Evolutionary conservation across 2,329 filamentous ascomycete species (phyloP).

Genomic region (Phialocephala subalpina): DNA sequence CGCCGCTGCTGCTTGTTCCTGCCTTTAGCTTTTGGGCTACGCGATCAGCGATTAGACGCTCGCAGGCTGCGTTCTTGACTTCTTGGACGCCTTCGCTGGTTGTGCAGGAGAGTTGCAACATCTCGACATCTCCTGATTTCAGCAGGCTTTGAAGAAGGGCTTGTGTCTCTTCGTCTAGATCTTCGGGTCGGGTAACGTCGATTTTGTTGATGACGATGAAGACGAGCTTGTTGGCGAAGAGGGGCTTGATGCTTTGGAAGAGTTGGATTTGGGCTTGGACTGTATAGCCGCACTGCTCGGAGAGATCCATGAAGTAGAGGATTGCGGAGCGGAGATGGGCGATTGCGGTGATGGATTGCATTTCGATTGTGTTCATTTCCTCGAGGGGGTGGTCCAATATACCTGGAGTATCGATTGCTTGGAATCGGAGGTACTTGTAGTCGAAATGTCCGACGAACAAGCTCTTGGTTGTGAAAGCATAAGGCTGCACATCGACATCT

Average conservation of each 20-base stretch:
- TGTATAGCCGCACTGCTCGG: slow-evolving; percentile 95
- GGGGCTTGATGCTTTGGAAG: slow-evolving; percentile 94
- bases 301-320: slow-evolving; percentile 97
- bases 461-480: slow-evolving; percentile 98
- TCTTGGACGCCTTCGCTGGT: slow-evolving; percentile 93
- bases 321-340: slow-evolving; percentile 95
- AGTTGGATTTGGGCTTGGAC: slow-evolving; percentile 92
- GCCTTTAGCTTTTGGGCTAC: slow-evolving; percentile 97
- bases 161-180: slow-evolving; percentile 81
- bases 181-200: slow-evolving; percentile 86
- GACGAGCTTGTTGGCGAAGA: slow-evolving; percentile 97
- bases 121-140: slow-evolving; percentile 88
- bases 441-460: slow-evolving; percentile 98
- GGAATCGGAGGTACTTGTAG: slow-evolving; percentile 90
- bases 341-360: slow-evolving; percentile 98
- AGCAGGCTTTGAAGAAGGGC: slow-evolving; percentile 80
- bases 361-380: slow-evolving; percentile 99
- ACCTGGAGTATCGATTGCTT: slow-evolving; percentile 98
- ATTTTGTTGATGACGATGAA: slow-evolving; percentile 99
- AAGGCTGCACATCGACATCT: slow-evolving; percentile 96
- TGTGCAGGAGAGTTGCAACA: slow-evolving; percentile 93
- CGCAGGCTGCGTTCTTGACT: slow-evolving; percentile 94
- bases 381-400: slow-evolving; percentile 97
- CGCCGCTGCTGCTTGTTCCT: slow-evolving; percentile 78
- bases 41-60: slow-evolving; percentile 89